Base-by-base conservation (phyloP, 2,329 filamentous ascomycete species). In the Fusarium sublunatum region DNA sequence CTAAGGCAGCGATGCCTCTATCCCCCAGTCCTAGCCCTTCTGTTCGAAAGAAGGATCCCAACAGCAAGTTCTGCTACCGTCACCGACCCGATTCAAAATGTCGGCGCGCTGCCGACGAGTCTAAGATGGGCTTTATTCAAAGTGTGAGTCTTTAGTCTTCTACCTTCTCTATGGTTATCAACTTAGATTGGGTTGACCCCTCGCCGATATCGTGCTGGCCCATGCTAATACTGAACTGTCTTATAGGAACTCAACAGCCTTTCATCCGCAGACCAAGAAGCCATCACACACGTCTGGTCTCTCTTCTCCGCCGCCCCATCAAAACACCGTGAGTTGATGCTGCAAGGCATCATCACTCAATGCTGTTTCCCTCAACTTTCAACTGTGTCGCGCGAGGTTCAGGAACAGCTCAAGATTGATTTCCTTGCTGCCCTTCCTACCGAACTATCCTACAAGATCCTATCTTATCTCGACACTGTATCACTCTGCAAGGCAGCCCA, bases 311-410 rank as follows among this genome's bases (percentile, higher is more conserved):
- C 95, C 35, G 93, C 95, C 1, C 95, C 95, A 0, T 86, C 92
- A 9, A 97, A 96, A 74, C 94, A 98, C 73, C 89, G 95, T 68
- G 94, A 96, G 64, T 84, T 99, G 58, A 98, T 99, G 91, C 85
- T 99, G 7, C 93, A 97, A 75, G 95, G 95, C 67, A 94, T 99
- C 70, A 88, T 99, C 60, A 91, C 94, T 0, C 93, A 98, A 76
- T 98, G 94, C 77, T 99, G 95, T 79, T 98, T 99, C 73, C 94
- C 95, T 2, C 95, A 99, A 73, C 86, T 99, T 7, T 98, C 95
- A 29, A 93, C 91, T 67, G 89, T 99, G 54, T 95, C 94, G 2
- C 88, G 92, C 60, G 91, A 93, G 66, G 91, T 99, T 41, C 90
- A 92, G 63, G 93, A 98, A 66, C 89, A 98, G 62, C 93, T 99